Evolutionary conservation across 192 early-diverging fungal species (phyloP), one percentile per base, ranked within the genome.

Genomic region (Diversispora epigaea): DNA sequence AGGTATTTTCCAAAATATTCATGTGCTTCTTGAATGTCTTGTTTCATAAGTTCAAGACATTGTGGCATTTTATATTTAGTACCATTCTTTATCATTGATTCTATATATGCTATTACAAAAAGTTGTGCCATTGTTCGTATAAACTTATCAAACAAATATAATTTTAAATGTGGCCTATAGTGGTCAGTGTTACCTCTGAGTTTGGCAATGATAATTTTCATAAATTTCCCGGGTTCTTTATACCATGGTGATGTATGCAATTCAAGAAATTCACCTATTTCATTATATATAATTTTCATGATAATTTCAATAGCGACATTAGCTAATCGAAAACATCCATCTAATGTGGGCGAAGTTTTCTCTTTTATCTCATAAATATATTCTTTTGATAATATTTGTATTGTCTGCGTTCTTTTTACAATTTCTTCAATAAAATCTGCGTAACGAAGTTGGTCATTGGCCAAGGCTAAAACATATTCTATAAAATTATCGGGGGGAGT

Each of bases 391-490:
- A 90, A 81, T 14, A 85, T 75, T 54, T 82, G 83, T 52, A 81
- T 81, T 40, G 87, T 82, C 47, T 89, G 83, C n/a, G 75, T 50
- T 50, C 10, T 50, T 14, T 50, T 71, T 7, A 88, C 52, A 21
- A 97, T 89, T 14, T 84, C 84, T 62, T 96, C 96, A 3, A 94
- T 88, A 83, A 95, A 96, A 72, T 98, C 95, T 11, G 94, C 91
- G 63, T 87, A 92, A 49, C 91, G 88, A 80, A 95, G 85, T 77
- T 90, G 92, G 84, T 98, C 98, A 80, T 99, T 99, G 9, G 94
- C 94, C n/a, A 98, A 87, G 3, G 98, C 96, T 83, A 96, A 91
- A 0, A 93, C 89, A 80, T 99, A 99, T 76, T 98, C 96, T 2
- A 93, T 89, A 74, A 99, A 81, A 9, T 95, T 95, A 71, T 89